Base-by-base conservation (phyloP, 2,329 filamentous ascomycete species). In the Pestalotiopsis sp. region DNA sequence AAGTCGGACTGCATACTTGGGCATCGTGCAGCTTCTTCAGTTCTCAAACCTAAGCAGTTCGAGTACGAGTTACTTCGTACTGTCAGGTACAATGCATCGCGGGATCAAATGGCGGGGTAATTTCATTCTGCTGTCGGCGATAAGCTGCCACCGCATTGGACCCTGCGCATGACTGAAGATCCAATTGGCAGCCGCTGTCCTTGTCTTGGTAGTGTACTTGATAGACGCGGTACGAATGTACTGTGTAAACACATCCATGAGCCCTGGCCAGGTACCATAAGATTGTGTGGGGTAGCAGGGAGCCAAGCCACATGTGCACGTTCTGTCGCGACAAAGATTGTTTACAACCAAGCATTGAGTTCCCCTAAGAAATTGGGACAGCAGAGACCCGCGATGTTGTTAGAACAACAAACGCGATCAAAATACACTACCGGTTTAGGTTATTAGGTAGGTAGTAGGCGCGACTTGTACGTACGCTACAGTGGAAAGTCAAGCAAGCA, bases 311-410 rank as follows among this genome's bases (percentile, higher is more conserved):
- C 45, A n/a, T 52, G 17, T 31, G 27, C 27, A 31, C 27, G 27
- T 31, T 52, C 14, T 61, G n/a, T 36, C 59, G 59, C 59, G 59
- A 61, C 31, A 36, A 20, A 36, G n/a, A 36, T 61, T 61, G 59
- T 61, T 61, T 36, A 61, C 36, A 20, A 27, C 31, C 31, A 61
- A 61, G 38, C 59, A 61, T 38, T n/a, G 13, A 20, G 59, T 12
- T 11, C 59, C 36, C 36, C 11, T 61, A n/a, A 52, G 45, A 52
- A n/a, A 52, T 61, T 61, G 20, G 59, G 27, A 61, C 59, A 61
- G 59, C 59, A 61, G 13, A 41, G 14, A 40, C 27, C 27, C n/a
- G 25, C 4, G 4, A 59, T 23, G 9, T 59, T 13, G 13, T 52
- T 5, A 52, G 6, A 52, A 52, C 45, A 52, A 52, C 45, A 52